Percentiles rank a stretch among this genome's conserved stretches.
phyloP scores from a whole-genome alignment of 2,329 filamentous ascomycete genomes.

The Nothomitra cinnamomea region DNA sequence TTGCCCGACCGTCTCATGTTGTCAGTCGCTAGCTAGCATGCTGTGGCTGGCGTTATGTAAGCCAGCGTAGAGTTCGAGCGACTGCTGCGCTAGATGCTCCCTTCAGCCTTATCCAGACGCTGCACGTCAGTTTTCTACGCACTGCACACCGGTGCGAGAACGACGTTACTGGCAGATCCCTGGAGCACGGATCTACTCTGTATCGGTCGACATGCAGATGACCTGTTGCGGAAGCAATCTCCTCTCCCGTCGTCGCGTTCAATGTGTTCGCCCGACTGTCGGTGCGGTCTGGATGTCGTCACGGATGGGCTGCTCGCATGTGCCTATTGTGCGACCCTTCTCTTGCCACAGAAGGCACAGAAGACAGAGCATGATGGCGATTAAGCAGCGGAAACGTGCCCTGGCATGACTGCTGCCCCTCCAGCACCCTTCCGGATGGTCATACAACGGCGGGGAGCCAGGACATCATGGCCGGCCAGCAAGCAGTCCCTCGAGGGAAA shows the following conservation, averaged over 20 bases:
- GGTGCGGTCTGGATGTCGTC: background rate
- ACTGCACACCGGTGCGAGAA: background rate
- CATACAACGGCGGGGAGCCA: background rate
- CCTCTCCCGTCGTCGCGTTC: too few species aligned
- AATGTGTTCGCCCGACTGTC: too few species aligned
- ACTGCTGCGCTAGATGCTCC: background rate
- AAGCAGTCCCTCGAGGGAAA: background rate
- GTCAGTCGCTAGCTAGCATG: background rate
- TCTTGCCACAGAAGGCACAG: background rate
- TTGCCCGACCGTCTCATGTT: too few species aligned
- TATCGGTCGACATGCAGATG: too few species aligned
- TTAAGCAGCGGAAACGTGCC: background rate
- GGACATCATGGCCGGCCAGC: background rate
- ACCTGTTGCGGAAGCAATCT: too few species aligned
- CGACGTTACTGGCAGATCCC: too few species aligned
- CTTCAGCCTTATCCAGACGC: slow-evolving; percentile 1
- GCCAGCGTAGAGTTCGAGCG: background rate
- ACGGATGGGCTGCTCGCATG: background rate
- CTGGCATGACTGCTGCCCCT: background rate
- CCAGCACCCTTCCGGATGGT: background rate
- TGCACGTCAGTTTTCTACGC: slow-evolving; percentile 2
- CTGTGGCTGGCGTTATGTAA: background rate
- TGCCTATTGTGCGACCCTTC: background rate
- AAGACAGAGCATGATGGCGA: background rate
- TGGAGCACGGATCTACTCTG: too few species aligned